A percentile compares a stretch with the other conserved stretches of the same genome.
phyloP scores from a whole-genome alignment of 805 yeast species.

The Lipomyces anomalus region DNA sequence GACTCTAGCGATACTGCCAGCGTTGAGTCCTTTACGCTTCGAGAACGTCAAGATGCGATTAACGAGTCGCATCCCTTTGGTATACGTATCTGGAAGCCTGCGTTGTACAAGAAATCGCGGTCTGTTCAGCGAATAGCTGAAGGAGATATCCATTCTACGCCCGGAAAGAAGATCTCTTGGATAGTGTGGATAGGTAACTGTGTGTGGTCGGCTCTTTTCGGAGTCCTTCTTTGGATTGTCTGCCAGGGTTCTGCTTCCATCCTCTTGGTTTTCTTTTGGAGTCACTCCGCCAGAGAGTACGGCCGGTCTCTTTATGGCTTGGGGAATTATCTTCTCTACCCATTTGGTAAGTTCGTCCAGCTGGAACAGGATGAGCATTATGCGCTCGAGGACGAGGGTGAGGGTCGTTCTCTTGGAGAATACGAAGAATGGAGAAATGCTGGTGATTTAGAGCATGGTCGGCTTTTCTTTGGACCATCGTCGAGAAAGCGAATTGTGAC shows the following conservation, averaged over 20 bases:
- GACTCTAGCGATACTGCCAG: constrained; percentile 40
- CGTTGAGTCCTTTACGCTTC: constrained; percentile 74
- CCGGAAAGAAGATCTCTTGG: constrained; percentile 49
- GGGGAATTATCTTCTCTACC: constrained; percentile 68
- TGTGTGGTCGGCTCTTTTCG: constrained; percentile 71
- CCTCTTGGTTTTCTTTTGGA: constrained; percentile 33
- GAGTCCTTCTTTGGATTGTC: constrained; percentile 51
- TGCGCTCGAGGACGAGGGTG: constrained; percentile 78
- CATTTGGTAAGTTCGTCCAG: constrained; percentile 86
- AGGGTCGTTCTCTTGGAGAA: constrained; percentile 78
- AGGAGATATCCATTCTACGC: constrained; percentile 81
- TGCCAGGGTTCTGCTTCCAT: constrained; percentile 38
- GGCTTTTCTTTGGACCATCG: constrained; percentile 70
- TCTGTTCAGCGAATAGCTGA: constrained; percentile 89
- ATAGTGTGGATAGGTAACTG: constrained; percentile 62
- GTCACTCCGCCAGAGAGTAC: constrained; percentile 52
- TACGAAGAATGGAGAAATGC: constrained; percentile 67
- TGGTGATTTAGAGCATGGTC: constrained; percentile 63
- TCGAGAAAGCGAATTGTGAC: constrained; percentile 15
- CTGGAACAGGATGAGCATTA: constrained; percentile 74
- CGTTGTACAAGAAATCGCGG: constrained; percentile 84
- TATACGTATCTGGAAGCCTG: constrained; percentile 98
- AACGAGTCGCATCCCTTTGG: constrained; percentile 97
- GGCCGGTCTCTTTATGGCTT: constrained; percentile 54
- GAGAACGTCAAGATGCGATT: constrained; percentile 93